phyloP scores from a whole-genome alignment of 768 basidiomycete species.

The Suillus tomentosus region DNA sequence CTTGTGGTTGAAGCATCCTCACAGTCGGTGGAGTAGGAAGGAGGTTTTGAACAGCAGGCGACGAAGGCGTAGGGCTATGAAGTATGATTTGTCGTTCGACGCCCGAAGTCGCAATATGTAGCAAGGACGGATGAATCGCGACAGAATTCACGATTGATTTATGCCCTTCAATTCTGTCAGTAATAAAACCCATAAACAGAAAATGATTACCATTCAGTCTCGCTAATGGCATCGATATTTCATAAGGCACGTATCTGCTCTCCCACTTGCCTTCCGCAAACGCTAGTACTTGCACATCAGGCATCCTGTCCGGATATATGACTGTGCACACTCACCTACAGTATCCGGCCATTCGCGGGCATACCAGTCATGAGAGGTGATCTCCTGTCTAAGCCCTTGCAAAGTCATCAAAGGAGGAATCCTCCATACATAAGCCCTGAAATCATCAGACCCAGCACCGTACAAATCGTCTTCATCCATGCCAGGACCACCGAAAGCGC shows the following conservation, averaged over 20 bases:
- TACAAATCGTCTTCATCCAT: constrained; percentile 59
- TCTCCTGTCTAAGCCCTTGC: constrained; percentile 43
- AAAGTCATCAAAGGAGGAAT: constrained; percentile 56
- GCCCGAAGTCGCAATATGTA: constrained; percentile 69
- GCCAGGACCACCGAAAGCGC: constrained; percentile 68
- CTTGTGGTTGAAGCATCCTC: constrained; percentile 43
- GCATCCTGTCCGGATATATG: constrained; percentile 6
- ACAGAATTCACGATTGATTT: constrained; percentile 76
- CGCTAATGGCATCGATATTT: constrained; percentile 63
- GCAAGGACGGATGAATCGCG: constrained; percentile 69
- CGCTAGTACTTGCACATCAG: constrained; percentile 34
- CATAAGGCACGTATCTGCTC: constrained; percentile 57
- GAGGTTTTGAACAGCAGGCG: constrained; percentile 52
- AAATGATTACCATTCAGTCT: constrained; percentile 52
- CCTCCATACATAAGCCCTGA: constrained; percentile 77
- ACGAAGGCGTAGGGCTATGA: constrained; percentile 65
- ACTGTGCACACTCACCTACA: constrained; percentile 39
- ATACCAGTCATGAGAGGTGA: constrained; percentile 50
- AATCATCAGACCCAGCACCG: constrained; percentile 82
- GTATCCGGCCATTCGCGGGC: constrained; percentile 32
- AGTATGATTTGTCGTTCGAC: constrained; percentile 70
- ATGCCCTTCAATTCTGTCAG: constrained; percentile 49
- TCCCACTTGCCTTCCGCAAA: constrained; percentile 44
- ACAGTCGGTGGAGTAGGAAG: constrained; percentile 47
- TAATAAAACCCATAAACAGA: neutral